Percentiles rank a stretch among this genome's conserved stretches.
Conservation (phyloP, 2,329 filamentous ascomycete species). For the Cercospora sp. region DNA sequence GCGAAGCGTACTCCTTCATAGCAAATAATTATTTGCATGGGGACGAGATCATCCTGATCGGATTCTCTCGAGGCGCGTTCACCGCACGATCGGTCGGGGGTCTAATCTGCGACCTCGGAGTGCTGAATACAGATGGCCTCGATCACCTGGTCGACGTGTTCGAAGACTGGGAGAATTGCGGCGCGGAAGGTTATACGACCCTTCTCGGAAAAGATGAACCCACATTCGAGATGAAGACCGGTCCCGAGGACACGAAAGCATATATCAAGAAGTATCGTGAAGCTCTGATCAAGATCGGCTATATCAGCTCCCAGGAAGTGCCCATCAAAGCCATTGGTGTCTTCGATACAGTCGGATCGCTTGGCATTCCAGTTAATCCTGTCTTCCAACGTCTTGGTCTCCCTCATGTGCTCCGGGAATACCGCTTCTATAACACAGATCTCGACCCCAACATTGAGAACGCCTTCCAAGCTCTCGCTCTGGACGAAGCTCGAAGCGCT, state of each 20-base stretch:
- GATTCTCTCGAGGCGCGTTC: slow-evolving; percentile 50
- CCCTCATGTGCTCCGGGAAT: slow-evolving; percentile 35
- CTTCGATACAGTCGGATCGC: slow-evolving; percentile 52
- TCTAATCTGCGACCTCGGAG: slow-evolving; percentile 47
- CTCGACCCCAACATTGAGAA: slow-evolving; percentile 48
- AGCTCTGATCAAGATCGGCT: slow-evolving; percentile 20
- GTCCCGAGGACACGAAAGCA: slow-evolving; percentile 20
- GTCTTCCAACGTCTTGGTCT: slow-evolving; percentile 33
- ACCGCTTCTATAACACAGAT: slow-evolving; percentile 39
- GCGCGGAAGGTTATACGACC: slow-evolving; percentile 32
- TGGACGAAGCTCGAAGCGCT: slow-evolving; percentile 55
- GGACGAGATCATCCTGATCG: slow-evolving; percentile 45
- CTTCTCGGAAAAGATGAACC: slow-evolving; percentile 19
- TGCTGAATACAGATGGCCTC: slow-evolving; percentile 41
- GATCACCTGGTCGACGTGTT: slow-evolving; percentile 38
- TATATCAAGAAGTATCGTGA: slow-evolving; percentile 34
- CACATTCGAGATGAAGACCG: slow-evolving; percentile 21
- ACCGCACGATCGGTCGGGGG: slow-evolving; percentile 47
- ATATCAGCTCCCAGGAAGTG: slow-evolving; percentile 11
- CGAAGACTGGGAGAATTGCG: slow-evolving; percentile 38
- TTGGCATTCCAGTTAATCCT: slow-evolving; percentile 41
- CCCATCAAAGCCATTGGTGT: slow-evolving; percentile 45
- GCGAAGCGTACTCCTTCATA: slow-evolving; percentile 63
- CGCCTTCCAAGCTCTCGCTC: slow-evolving; percentile 57
- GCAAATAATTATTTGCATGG: slow-evolving; percentile 58